Evolutionary conservation across 306 rosid species (phyloP).

Genomic region (Cucurbita moschata): DNA sequence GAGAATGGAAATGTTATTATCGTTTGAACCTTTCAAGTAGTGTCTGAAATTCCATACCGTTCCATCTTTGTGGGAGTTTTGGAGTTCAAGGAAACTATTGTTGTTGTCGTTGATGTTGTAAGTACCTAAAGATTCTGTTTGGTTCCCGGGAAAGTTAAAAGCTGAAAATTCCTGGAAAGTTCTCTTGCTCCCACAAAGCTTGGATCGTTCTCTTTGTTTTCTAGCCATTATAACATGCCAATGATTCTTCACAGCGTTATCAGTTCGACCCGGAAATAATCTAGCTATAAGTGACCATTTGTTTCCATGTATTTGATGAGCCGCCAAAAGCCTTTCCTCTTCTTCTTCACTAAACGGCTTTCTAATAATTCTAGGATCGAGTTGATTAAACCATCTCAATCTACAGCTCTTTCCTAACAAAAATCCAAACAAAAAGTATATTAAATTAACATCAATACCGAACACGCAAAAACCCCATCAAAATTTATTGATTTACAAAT

Average conservation of each 20-base stretch:
- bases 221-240: slow-evolving; percentile 98
- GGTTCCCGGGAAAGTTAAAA: not conserved
- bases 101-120: not conserved
- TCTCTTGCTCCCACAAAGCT: slow-evolving; percentile 37
- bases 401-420: slow-evolving; percentile 78
- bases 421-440: too few species aligned
- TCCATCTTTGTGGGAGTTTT: not conserved
- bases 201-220: slow-evolving; percentile 79
- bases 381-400: slow-evolving; percentile 92
- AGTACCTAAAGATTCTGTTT: not conserved
- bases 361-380: slow-evolving; percentile 85
- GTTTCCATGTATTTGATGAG: slow-evolving; percentile 81
- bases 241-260: slow-evolving; percentile 92
- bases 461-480: not conserved
- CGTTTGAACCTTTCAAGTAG: not conserved
- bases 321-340: slow-evolving; percentile 67
- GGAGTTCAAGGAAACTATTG: not conserved
- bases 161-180: slow-evolving; percentile 27
- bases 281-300: slow-evolving; percentile 96
- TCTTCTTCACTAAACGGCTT: slow-evolving; percentile 87
- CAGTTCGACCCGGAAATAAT: slow-evolving; percentile 79
- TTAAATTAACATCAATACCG: not conserved
- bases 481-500: not conserved
- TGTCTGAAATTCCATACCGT: not conserved
- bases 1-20: not conserved